Evolutionary conservation across 257 asterid species (phyloP), one percentile per base, ranked within the genome.

Genomic region (Penstemon eatonii): DNA sequence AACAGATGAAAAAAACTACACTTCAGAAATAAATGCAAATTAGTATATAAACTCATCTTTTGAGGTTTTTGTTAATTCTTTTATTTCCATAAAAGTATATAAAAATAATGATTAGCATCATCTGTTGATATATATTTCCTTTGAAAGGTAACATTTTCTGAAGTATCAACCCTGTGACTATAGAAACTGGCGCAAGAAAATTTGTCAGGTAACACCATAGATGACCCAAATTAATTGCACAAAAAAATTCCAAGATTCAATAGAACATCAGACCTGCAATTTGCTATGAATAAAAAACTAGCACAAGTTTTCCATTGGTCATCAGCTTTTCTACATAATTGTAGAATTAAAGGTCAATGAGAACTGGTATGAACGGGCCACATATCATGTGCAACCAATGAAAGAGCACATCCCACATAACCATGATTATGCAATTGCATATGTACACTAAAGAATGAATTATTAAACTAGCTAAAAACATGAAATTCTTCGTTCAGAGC

Each of bases 351-450:
- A 68, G 18, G 49, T n/a, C 37, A 40, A 46, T 12, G 45, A 9
- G 36, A 57, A 56, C 47, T 4, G 58, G 15, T 13, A 55, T 43
- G 7, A 67, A 56, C 13, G 10, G 71, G 43, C 10, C 50, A 52
- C 7, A 12, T 18, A 68, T 45, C 8, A 11, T 19, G n/a, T 38
- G 7, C 57, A 68, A 46, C 66, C n/a, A 44, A 33, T n/a, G 47
- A 36, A 57, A 45, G 58, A 46, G 46, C 50, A 40, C 57, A 56
- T 47, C 66, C 46, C 42, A 45, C 42, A 46, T 18, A 25, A 65
- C 13, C 72, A 25, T 55, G 25, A 54, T 33, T 7, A 57, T 45
- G 66, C 41, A 68, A 44, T 11, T 49, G 51, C 8, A 10, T 45
- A 9, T 7, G 44, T 5, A 59, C 49, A 49, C 36, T 12, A 68